Evolutionary conservation across 78 protist genomes (phyloP).

Genomic region (Cyanophora paradoxa): DNA sequence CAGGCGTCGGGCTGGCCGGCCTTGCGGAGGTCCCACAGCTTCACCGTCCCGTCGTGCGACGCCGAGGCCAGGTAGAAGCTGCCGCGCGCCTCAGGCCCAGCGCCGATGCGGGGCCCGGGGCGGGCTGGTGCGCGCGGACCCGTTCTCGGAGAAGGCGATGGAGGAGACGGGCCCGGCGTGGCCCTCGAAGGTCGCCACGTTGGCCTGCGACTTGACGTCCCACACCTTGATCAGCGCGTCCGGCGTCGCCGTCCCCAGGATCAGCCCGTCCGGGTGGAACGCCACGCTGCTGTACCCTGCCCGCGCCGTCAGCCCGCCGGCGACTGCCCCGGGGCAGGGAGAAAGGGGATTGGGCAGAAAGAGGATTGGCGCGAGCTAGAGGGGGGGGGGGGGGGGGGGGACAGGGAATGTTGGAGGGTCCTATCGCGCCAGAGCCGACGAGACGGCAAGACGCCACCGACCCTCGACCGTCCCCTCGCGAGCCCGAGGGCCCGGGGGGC

Average conservation of each 20-base stretch:
- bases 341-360: not conserved
- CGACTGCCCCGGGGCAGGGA: not conserved
- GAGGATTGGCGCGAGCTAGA: not conserved
- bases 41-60: constrained; percentile 22
- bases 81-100: not conserved
- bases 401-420: not conserved
- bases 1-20: constrained; percentile 20
- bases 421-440: not conserved
- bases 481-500: not conserved
- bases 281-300: constrained; percentile 1
- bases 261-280: constrained; percentile 91
- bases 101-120: not conserved
- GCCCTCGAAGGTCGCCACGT: constrained; percentile 40
- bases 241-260: constrained; percentile 65
- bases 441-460: not conserved
- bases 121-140: constrained; percentile 25
- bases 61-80: constrained; percentile 9
- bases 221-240: constrained; percentile 38
- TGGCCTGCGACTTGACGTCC: constrained; percentile 48
- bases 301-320: not conserved
- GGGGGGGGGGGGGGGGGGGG: not conserved
- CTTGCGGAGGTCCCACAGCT: constrained; percentile 81
- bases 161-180: constrained; percentile 16
- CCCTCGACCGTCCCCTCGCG: not conserved
- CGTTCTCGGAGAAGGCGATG: constrained; percentile 69